A percentile compares a stretch with the other conserved stretches of the same genome.
phyloP scores from a whole-genome alignment of 331 rosid species.

The Phaseolus coccineus region DNA sequence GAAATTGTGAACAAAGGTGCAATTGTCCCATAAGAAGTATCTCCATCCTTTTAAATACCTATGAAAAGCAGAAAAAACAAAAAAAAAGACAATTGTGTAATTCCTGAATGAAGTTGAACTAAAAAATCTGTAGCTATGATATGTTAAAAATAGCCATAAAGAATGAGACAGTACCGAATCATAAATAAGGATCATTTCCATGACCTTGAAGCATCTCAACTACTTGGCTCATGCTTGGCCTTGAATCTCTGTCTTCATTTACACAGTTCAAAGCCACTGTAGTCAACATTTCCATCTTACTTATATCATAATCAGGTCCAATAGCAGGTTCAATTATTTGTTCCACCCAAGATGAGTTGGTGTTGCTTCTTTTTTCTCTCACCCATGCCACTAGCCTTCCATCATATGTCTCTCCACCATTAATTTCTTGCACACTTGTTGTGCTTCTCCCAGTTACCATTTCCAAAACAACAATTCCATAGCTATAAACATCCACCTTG shows the following conservation, averaged over 20 bases:
- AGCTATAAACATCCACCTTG: conserved; percentile 44
- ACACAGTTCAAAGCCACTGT: conserved; percentile 7
- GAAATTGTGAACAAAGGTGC: too few relatives aligned
- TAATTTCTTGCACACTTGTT: background rate
- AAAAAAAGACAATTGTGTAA: background rate
- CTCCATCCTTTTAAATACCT: too few relatives aligned
- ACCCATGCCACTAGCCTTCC: conserved; percentile 39
- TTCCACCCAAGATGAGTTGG: background rate
- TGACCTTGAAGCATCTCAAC: conserved; percentile 4
- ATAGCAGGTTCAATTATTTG: conserved; percentile 29
- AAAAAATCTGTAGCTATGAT: background rate
- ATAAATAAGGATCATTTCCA: background rate
- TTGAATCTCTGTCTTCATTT: background rate
- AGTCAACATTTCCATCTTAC: background rate
- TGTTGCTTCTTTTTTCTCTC: conserved; percentile 9
- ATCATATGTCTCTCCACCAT: background rate
- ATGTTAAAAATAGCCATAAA: background rate
- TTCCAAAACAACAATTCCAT: conserved; percentile 41
- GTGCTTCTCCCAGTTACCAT: conserved; percentile 38
- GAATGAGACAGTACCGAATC: background rate
- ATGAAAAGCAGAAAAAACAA: too few relatives aligned
- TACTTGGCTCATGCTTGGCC: background rate
- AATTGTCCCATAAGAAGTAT: too few relatives aligned
- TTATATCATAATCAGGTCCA: background rate
- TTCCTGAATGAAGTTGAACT: background rate